phyloP scores from a whole-genome alignment of 768 basidiomycete species.

The Pleurotus citrinopileatus region DNA sequence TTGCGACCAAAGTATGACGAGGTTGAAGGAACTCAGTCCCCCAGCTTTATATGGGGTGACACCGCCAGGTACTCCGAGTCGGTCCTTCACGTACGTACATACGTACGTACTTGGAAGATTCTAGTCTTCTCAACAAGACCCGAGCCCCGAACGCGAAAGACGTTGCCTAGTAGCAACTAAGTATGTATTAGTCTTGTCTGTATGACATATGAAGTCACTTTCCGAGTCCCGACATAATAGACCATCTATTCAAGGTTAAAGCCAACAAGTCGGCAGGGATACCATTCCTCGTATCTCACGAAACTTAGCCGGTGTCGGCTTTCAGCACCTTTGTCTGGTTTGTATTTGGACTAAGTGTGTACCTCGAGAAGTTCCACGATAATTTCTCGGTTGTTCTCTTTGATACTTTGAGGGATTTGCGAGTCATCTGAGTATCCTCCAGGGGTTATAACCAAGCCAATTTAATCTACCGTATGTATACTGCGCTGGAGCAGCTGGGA shows the following conservation, averaged over 20 bases:
- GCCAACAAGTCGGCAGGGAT: neutral
- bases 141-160: neutral
- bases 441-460: neutral
- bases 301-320: no score
- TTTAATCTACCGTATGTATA: no score
- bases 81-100: neutral
- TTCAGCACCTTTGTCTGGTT: no score
- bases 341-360: no score
- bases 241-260: neutral
- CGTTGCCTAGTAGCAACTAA: neutral
- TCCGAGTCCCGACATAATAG: conserved; percentile 1
- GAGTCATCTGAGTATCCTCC: neutral
- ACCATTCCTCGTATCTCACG: no score
- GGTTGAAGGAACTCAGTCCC: neutral
- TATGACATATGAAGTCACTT: no score
- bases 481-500: no score
- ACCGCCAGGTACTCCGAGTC: neutral
- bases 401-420: no score
- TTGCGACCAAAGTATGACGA: neutral
- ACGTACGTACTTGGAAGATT: neutral
- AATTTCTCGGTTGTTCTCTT: no score
- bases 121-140: neutral
- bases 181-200: no score
- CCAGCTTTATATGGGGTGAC: neutral
- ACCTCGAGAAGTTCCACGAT: no score